Evolutionary conservation across 1,284 basidiomycete genomes (phyloP), one percentile per base, ranked within the genome.

Genomic region (Apiotrichum laibachii): DNA sequence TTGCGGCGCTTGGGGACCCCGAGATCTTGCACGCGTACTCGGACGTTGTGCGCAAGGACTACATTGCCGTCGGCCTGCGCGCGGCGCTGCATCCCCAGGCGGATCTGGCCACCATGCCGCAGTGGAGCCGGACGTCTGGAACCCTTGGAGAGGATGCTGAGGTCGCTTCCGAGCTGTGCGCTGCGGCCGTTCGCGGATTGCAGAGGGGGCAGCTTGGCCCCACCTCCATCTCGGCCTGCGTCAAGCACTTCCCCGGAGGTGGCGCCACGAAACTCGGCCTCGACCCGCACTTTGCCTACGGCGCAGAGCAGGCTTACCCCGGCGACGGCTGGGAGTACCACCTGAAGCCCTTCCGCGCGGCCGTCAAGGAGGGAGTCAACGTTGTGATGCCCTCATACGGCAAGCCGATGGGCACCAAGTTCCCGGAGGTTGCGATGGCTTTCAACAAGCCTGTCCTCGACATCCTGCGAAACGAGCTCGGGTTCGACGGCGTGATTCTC

Each of bases 191-290:
- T 43, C 44, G 49, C 15, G 61, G 61, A 3, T 49, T 63, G 16
- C 61, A 63, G 37, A 33, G 12, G n/a, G 39, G 22, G 3, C 11
- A n/a, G 7, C 21, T 61, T 18, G 55, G 59, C 10, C 35, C 50
- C 16, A 22, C n/a, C 8, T 56, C 56, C 8, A 57, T 64, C 34
- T 39, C 59, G 10, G 60, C 39, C 10, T 62, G 60, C 26, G 63
- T 62, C 48, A 65, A 65, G 56, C 63, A 65, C 46, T 65, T 65
- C 53, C 60, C 63, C 9, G 63, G 63, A 13, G 63, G 63, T 10
- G 63, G 60, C 1, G 57, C 60, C 2, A 46, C 42, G 39, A 19
- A 40, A 1, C 49, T 57, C 39, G 63, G 63, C 12, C 31, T 49
- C 50, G 63, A 65, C 44, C 40, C 40, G 15, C 63, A 65, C 47